These are phyloP conservation scores for Mycena pura DNA, from an alignment of 768 basidiomycete genomes.

Conservation along the genomic window DNA sequence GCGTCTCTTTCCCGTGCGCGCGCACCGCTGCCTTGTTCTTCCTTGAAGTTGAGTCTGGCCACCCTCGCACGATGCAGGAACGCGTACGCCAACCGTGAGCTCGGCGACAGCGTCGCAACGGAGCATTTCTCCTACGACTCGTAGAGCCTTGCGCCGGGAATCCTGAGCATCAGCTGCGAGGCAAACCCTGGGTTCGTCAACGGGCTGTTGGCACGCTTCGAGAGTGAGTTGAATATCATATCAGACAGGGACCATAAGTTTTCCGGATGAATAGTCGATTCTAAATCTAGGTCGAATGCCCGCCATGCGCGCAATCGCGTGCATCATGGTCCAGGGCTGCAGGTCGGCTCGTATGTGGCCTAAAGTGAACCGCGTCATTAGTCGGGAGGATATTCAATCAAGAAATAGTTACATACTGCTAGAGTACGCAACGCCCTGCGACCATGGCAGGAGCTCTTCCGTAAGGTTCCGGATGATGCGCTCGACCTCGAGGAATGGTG, in stretches of 20 bases:
- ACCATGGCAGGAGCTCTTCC: conserved; percentile 5
- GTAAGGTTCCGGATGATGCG: not conserved
- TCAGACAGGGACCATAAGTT: too few species aligned
- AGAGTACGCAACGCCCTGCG: not conserved
- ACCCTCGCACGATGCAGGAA: too few species aligned
- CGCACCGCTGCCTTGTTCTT: too few species aligned
- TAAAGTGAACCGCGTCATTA: not conserved
- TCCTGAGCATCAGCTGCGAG: conserved; percentile 10
- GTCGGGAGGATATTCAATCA: too few species aligned
- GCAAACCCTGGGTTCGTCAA: not conserved
- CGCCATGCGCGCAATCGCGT: not conserved
- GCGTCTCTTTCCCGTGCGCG: too few species aligned
- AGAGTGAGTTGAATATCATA: too few species aligned
- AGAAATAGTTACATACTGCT: too few species aligned
- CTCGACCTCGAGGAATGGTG: conserved; percentile 1
- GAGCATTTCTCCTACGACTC: conserved; percentile 15
- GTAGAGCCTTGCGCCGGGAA: not conserved
- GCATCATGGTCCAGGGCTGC: not conserved
- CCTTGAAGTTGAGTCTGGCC: too few species aligned
- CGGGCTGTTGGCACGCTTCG: conserved; percentile 2
- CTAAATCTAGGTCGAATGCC: too few species aligned
- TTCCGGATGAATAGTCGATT: too few species aligned
- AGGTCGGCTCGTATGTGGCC: not conserved
- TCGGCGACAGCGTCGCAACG: too few species aligned
- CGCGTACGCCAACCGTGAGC: too few species aligned